phyloP scores from a whole-genome alignment of 257 asterid species.

The Gentiana dahurica region DNA sequence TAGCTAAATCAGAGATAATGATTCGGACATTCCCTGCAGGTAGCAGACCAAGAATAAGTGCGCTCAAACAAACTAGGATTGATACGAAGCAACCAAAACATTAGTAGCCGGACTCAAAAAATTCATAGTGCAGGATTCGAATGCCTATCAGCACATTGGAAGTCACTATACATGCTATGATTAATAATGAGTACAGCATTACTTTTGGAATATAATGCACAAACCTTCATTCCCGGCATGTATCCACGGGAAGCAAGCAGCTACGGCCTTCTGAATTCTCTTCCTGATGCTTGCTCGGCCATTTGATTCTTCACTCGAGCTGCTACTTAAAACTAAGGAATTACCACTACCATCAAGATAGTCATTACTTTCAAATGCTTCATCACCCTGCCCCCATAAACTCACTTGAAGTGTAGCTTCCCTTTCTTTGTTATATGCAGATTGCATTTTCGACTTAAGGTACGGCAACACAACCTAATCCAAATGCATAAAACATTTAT shows the following conservation, averaged over 20 bases:
- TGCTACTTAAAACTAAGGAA: slow-evolving; percentile 33
- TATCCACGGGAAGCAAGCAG: slow-evolving; percentile 87
- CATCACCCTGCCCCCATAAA: slow-evolving; percentile 87
- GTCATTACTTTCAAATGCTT: slow-evolving; percentile 42
- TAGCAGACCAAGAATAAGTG: no score
- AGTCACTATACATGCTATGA: no score
- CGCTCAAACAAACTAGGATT: no score
- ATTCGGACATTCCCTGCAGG: no score
- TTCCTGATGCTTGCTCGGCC: slow-evolving; percentile 36
- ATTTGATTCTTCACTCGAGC: slow-evolving; percentile 40
- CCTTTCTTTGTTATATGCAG: slow-evolving; percentile 77
- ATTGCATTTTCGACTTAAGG: slow-evolving; percentile 73
- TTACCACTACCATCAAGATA: slow-evolving; percentile 26
- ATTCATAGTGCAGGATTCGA: no score
- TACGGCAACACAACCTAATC: slow-evolving; percentile 82
- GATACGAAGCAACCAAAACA: no score
- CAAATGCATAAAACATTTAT: slow-evolving; percentile 14
- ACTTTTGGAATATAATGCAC: not conserved
- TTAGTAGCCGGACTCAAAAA: no score
- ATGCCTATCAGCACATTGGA: no score
- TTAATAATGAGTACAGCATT: no score
- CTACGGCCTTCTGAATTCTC: slow-evolving; percentile 53
- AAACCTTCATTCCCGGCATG: slow-evolving; percentile 98
- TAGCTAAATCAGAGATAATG: no score
- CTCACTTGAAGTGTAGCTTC: slow-evolving; percentile 93